Base-by-base conservation (phyloP, 2,329 filamentous ascomycete species). In the Chaetomium strumarium region DNA sequence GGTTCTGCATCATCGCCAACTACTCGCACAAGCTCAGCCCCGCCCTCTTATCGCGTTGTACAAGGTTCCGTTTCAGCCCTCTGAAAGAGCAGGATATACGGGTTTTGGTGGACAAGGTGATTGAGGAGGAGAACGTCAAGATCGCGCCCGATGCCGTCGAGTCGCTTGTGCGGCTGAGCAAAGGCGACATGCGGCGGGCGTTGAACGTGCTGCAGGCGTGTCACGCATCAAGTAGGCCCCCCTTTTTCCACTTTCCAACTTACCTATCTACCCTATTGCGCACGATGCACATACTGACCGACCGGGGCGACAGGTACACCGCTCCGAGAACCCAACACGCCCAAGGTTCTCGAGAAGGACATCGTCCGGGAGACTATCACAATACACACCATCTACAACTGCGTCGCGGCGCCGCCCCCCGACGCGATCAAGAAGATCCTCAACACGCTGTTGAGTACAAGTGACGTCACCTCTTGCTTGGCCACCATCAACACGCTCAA, bases 1-100 rank as follows among this genome's bases (percentile, higher is more conserved):
- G 93, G 48, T 99, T 99, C 73, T 97, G 92, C 73, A 90, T 99
- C 66, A 97, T 99, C 62, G 93, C 93, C 62, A 99, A 99, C 72
- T 99, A 99, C 71, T 93, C 93, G 30, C 93, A 99, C 75, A 99
- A 99, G 71, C 83, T 99, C 37, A 95, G 90, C 12, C 92, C 93
- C 0, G 93, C 93, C 0, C 76, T 99, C 40, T 76, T 99, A 49
- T 97, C 92, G 45, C 79, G 93, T 63, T 99, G 93, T 72, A 99
- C 93, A 10, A 78, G 93, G 36, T 99, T 99, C 70, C 79, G 93
- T 31, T 99, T 99, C 71, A 95, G 89, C 60, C 93, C 93, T 11
- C 74, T 99, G 51, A 95, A 95, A 68, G 88, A 96, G 63, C 75
- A 70, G 7, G 93, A 97, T 67, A 96, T 99, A 55, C 77, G 89